These are phyloP conservation scores for Cladosporium phlei DNA, from an alignment of 2,329 filamentous ascomycete species.

Conservation along the genomic window DNA sequence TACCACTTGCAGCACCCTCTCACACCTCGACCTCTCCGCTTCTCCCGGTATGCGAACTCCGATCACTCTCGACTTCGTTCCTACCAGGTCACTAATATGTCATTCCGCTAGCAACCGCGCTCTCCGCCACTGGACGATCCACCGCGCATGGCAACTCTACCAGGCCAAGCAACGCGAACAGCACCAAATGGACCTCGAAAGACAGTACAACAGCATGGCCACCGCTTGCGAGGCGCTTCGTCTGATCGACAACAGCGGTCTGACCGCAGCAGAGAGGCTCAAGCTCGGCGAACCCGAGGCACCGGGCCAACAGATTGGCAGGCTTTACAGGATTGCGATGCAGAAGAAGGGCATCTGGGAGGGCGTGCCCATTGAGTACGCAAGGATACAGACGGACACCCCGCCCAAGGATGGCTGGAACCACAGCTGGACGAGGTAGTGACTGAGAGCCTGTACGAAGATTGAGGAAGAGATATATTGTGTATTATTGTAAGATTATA, in stretches of 20 bases:
- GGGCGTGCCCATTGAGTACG: conserved; percentile 87
- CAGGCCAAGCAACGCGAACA: conserved; percentile 62
- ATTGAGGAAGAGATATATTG: conserved; percentile 18
- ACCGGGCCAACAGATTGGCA: conserved; percentile 54
- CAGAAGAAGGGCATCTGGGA: conserved; percentile 83
- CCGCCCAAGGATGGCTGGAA: conserved; percentile 82
- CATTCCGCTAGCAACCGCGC: conserved; percentile 56
- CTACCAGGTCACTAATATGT: neutral
- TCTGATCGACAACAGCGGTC: conserved; percentile 42
- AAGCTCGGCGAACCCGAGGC: conserved; percentile 26
- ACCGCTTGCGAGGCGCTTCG: conserved; percentile 79
- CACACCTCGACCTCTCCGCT: conserved; percentile 73
- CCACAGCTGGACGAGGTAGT: conserved; percentile 73
- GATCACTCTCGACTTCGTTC: neutral
- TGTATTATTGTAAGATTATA: conserved; percentile 7
- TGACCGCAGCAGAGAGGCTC: conserved; percentile 30
- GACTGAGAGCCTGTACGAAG: conserved; percentile 12
- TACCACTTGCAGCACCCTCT: conserved; percentile 66
- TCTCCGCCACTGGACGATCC: conserved; percentile 97
- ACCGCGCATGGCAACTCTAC: conserved; percentile 87
- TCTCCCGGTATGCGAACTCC: conserved; percentile 56
- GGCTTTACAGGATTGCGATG: conserved; percentile 82
- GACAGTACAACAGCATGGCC: conserved; percentile 77
- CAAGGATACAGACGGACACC: conserved; percentile 75
- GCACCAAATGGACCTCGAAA: conserved; percentile 66